phyloP scores from a whole-genome alignment of 495 filamentous ascomycete species.

The Coniosporium apollinis region DNA sequence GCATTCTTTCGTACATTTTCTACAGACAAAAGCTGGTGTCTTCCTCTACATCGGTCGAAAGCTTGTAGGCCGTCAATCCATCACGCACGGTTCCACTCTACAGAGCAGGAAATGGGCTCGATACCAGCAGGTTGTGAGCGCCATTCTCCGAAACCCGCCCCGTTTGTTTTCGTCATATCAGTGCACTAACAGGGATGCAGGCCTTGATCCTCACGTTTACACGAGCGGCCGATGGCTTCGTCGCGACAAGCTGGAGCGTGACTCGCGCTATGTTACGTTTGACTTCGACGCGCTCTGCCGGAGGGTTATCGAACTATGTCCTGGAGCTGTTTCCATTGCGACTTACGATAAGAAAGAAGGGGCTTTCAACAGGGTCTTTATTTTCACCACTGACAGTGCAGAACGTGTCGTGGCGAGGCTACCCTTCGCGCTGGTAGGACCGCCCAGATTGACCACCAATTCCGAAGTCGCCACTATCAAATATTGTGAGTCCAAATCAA shows the following conservation, averaged over 20 bases:
- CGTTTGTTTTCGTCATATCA: too few relatives aligned
- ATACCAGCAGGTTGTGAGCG: too few relatives aligned
- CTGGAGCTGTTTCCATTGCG: slow-evolving; percentile 15
- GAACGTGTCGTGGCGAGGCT: slow-evolving; percentile 24
- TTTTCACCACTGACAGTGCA: slow-evolving; percentile 24
- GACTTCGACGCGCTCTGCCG: slow-evolving; percentile 25
- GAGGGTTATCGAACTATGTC: slow-evolving; percentile 16
- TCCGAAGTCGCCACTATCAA: slow-evolving; percentile 32
- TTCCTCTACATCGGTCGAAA: too few relatives aligned
- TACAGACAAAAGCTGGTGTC: too few relatives aligned
- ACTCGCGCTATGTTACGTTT: slow-evolving; percentile 24
- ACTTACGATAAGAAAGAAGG: slow-evolving; percentile 27
- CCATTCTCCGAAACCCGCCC: too few relatives aligned
- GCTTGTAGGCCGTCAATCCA: too few relatives aligned
- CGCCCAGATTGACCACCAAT: slow-evolving; percentile 22
- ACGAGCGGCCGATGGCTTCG: slow-evolving; percentile 29
- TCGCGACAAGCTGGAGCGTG: slow-evolving; percentile 24
- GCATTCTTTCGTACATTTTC: too few relatives aligned
- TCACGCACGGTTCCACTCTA: too few relatives aligned
- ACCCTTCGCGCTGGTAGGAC: slow-evolving; percentile 22
- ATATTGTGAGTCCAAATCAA: slow-evolving; percentile 21
- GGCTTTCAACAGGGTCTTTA: slow-evolving; percentile 28
- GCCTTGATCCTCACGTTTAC: slow-evolving; percentile 24
- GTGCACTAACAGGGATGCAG: too few relatives aligned
- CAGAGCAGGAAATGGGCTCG: too few relatives aligned